phyloP scores from a whole-genome alignment of 257 asterid genomes.

The Nicotiana paniculata region DNA sequence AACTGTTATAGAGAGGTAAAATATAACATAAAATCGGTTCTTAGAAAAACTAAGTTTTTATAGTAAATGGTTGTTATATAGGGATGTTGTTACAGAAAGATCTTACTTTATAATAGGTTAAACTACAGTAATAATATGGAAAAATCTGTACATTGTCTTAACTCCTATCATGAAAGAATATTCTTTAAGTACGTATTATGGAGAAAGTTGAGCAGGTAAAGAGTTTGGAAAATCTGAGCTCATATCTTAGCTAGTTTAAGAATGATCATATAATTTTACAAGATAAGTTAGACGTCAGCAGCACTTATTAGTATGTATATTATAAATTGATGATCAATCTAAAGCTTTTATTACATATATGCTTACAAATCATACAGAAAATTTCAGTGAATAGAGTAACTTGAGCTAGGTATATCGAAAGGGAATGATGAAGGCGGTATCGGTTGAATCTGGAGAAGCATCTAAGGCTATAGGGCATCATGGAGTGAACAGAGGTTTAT shows the following conservation, averaged over 20 bases:
- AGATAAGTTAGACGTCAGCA: not conserved
- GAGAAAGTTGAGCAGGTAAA: constrained; percentile 1
- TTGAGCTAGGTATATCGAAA: not conserved
- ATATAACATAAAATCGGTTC: too few species aligned
- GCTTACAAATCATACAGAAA: not conserved
- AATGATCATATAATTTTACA: not conserved
- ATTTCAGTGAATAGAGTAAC: not conserved
- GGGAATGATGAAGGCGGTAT: constrained; percentile 1
- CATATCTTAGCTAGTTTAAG: not conserved
- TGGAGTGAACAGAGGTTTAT: constrained; percentile 35
- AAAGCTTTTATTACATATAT: not conserved
- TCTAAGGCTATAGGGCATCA: not conserved
- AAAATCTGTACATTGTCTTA: not conserved
- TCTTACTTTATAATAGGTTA: not conserved
- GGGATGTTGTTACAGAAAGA: too few species aligned
- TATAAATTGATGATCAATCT: not conserved
- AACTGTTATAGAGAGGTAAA: too few species aligned
- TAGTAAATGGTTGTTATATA: too few species aligned
- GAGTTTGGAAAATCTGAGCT: not conserved
- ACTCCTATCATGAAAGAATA: not conserved
- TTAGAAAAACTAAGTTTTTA: too few species aligned
- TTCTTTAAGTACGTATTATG: not conserved
- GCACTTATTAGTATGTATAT: not conserved
- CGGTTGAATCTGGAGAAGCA: constrained; percentile 7
- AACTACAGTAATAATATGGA: not conserved